Evolutionary conservation across 176 grass and related monocot species (phyloP), one percentile per base, ranked within the genome.

Genomic region (Aegilops sharonensis): DNA sequence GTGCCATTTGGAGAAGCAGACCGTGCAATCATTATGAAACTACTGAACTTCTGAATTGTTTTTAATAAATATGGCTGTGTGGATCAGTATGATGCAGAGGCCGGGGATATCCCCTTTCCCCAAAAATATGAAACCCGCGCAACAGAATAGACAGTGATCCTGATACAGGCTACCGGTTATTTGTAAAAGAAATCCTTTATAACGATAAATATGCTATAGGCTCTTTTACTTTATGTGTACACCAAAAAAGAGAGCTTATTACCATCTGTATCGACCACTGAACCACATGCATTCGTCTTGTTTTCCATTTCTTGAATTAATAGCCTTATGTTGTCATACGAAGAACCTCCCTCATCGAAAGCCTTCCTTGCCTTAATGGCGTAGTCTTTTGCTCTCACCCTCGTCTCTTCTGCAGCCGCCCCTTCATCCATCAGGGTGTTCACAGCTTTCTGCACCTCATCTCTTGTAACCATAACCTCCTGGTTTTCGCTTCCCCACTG

Each of bases 261-360:
- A 2, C 25, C 35, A 35, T 80, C 80, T 87, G 36, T 80, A 80
- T 69, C 47, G 87, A 27, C 11, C 11, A 47, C 42, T 47, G 11
- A 45, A 45, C 75, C 29, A 83, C 57, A 79, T 57, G 60, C 15
- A 56, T 79, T 23, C 29, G 59, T 56, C 66, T 43, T 25, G 25
- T 25, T 59, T 61, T 59, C 80, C 72, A 89, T 86, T 79, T 91
- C 74, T 68, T 82, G 48, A 27, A 95, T 84, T 78, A 93, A 57
- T 68, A 82, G 11, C 3, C 27, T 86, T n/a, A 91, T 83, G 59
- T 88, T 93, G 36, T 82, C 70, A 75, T 13, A 86, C 9, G 92
- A 97, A 56, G 88, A 94, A 61, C 90, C 92, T 63, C 89, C 95
- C 60, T 89, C 64, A 64, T 92, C 62, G 54, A 91, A 83, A 75